These are phyloP conservation scores for Macaranga tanarius DNA, from an alignment of 441 rosid species.

Conservation along the genomic window DNA sequence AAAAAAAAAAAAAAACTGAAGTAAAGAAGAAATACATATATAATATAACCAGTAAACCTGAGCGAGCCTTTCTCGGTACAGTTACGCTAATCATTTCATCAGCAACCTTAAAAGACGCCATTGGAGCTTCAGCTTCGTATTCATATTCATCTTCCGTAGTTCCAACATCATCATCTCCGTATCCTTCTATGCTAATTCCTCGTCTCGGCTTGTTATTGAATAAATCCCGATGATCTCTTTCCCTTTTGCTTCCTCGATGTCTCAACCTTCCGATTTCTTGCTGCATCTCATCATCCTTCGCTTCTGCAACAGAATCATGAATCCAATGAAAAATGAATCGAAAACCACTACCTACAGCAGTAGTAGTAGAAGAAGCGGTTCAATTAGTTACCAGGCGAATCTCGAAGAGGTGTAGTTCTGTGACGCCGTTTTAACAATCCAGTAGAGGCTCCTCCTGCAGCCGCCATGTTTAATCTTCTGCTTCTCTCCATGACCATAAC, in stretches of 20 bases:
- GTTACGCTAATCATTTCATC: constrained; percentile 86
- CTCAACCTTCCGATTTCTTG: constrained; percentile 29
- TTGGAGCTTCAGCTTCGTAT: constrained; percentile 36
- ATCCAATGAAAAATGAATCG: constrained; percentile 15
- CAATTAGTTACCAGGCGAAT: constrained; percentile 56
- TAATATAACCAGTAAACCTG: constrained; percentile 52
- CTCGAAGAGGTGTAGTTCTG: constrained; percentile 54
- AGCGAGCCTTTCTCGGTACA: constrained; percentile 92
- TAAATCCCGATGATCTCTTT: constrained; percentile 47
- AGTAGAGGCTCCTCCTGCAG: constrained; percentile 33
- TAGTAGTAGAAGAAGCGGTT: no score
- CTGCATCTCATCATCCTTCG: constrained; percentile 59
- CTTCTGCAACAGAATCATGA: constrained; percentile 30
- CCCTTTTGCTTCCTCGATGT: constrained; percentile 62
- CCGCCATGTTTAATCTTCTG: constrained; percentile 50
- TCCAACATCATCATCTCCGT: constrained; percentile 39
- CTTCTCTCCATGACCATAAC: constrained; percentile 54
- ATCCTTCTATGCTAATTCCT: constrained; percentile 49
- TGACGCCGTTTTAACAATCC: constrained; percentile 60
- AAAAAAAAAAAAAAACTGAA: neutral
- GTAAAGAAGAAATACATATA: neutral
- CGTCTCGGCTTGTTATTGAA: constrained; percentile 41
- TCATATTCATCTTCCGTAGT: constrained; percentile 75
- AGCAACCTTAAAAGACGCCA: constrained; percentile 46
- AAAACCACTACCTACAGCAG: no score